phyloP scores from a whole-genome alignment of 768 basidiomycete genomes.

The Jaapia argillacea region DNA sequence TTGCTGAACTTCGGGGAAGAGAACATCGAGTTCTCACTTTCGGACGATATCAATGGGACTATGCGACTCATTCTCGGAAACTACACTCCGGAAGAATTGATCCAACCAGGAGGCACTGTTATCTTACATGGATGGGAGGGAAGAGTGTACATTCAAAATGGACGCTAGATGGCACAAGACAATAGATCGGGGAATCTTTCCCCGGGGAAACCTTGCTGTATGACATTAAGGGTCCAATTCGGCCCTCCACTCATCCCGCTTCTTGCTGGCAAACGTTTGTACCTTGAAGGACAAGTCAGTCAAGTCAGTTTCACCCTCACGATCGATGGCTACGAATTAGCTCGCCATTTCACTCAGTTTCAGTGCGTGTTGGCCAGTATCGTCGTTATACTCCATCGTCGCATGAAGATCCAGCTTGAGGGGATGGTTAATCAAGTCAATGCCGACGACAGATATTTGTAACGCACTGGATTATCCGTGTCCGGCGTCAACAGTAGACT shows the following conservation, averaged over 20 bases:
- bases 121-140: no score
- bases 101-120: no score
- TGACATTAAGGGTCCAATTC: no score
- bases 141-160: no score
- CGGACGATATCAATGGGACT: no score
- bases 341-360: slow-evolving; percentile 5
- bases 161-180: no score
- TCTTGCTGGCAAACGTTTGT: slow-evolving; percentile 3
- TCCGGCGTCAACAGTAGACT: slow-evolving; percentile 5
- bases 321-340: neutral
- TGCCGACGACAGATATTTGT: neutral
- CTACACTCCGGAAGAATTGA: no score
- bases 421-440: neutral
- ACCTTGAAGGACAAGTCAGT: slow-evolving; percentile 1
- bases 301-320: neutral
- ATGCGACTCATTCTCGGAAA: no score
- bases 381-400: slow-evolving; percentile 7
- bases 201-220: no score
- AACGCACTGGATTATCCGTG: slow-evolving; percentile 5
- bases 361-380: slow-evolving; percentile 4
- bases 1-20: slow-evolving; percentile 48
- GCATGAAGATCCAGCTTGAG: slow-evolving; percentile 5
- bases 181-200: no score
- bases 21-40: no score
- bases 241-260: neutral